Percentiles rank a stretch among this genome's conserved stretches.
phyloP scores from a whole-genome alignment of 495 filamentous ascomycete genomes.

The Penicillium paxilli region DNA sequence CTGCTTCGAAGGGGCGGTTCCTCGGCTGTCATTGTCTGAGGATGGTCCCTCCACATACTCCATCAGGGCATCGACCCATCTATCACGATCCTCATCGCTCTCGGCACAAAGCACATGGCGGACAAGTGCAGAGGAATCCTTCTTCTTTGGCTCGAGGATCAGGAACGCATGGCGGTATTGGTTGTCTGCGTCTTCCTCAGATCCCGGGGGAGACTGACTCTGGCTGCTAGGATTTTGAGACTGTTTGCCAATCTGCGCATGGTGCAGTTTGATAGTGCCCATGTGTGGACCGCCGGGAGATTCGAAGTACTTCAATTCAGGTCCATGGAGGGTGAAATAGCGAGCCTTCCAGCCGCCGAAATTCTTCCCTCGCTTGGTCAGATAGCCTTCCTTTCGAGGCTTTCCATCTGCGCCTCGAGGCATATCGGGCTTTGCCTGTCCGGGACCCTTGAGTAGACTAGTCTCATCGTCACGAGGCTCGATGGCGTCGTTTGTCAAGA shows the following conservation, averaged over 20 bases:
- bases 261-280: constrained; percentile 88
- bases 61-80: constrained; percentile 88
- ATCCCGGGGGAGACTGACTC: constrained; percentile 58
- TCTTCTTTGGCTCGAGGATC: constrained; percentile 92
- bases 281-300: constrained; percentile 82
- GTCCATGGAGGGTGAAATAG: constrained; percentile 89
- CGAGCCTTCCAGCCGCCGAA: constrained; percentile 99
- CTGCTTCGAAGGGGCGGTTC: constrained; percentile 21
- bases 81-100: constrained; percentile 87
- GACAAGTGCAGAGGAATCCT: constrained; percentile 87
- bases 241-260: constrained; percentile 93
- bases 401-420: constrained; percentile 59
- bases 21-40: constrained; percentile 45
- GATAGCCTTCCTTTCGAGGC: constrained; percentile 81
- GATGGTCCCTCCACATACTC: constrained; percentile 82
- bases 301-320: constrained; percentile 89
- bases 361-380: constrained; percentile 96
- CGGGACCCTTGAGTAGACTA: constrained; percentile 45
- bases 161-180: constrained; percentile 97
- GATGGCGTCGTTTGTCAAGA: constrained; percentile 82
- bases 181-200: constrained; percentile 77
- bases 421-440: constrained; percentile 39
- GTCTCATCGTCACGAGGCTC: constrained; percentile 70
- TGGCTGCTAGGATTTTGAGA: constrained; percentile 54
- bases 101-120: constrained; percentile 95